These are phyloP conservation scores for Penicillium aurantiogriseum DNA, from an alignment of 2,329 filamentous ascomycete genomes.

Conservation along the genomic window DNA sequence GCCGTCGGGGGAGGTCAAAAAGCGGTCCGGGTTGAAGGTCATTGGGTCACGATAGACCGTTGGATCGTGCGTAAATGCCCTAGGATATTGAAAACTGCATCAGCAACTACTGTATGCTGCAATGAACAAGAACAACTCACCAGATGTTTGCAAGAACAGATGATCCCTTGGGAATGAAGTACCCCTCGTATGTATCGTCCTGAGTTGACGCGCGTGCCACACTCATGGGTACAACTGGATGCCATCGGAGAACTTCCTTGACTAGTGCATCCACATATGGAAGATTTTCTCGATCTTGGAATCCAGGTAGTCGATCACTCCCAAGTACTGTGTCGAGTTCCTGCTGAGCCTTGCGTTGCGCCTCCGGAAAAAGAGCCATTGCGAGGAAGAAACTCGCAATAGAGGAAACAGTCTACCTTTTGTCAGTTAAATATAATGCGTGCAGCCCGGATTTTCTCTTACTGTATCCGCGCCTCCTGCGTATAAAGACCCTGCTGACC, in stretches of 20 bases:
- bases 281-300: slow-evolving; percentile 36
- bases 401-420: slow-evolving; percentile 40
- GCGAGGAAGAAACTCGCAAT: slow-evolving; percentile 49
- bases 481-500: slow-evolving; percentile 43
- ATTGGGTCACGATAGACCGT: slow-evolving; percentile 37
- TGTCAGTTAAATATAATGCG: background rate
- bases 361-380: slow-evolving; percentile 50
- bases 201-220: background rate
- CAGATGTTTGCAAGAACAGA: slow-evolving; percentile 39
- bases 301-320: slow-evolving; percentile 29
- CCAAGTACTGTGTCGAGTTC: slow-evolving; percentile 40
- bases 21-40: slow-evolving; percentile 47
- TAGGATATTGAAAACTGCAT: slow-evolving; percentile 17
- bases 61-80: slow-evolving; percentile 44
- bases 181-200: background rate
- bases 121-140: slow-evolving; percentile 19
- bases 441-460: background rate
- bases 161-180: slow-evolving; percentile 36
- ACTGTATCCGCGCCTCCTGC: slow-evolving; percentile 45
- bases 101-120: background rate
- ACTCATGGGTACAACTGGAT: slow-evolving; percentile 1
- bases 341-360: slow-evolving; percentile 49
- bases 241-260: slow-evolving; percentile 2
- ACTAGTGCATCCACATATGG: slow-evolving; percentile 1
- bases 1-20: slow-evolving; percentile 28